Percentiles rank a stretch among this genome's conserved stretches.
Conservation (phyloP, 2,329 filamentous ascomycete species). For the Alternaria conjuncta region DNA sequence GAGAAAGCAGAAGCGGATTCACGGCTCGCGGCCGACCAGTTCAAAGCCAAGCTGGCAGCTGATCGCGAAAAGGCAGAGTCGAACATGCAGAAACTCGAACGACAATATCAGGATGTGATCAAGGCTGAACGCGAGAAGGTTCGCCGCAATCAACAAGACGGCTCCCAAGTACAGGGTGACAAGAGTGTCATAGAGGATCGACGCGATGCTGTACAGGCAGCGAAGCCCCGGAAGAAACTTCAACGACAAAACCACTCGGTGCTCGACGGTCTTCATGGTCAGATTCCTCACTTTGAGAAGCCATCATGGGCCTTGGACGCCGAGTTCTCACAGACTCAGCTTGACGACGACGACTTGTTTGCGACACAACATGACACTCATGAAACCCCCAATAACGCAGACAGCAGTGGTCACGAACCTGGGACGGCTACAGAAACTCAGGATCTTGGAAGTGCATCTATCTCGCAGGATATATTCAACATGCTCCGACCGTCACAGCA, state of each 20-base stretch:
- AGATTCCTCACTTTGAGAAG: background rate
- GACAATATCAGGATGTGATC: background rate
- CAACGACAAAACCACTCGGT: conserved; percentile 24
- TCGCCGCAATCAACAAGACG: background rate
- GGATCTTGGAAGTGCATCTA: background rate
- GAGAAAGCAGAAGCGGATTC: conserved; percentile 22
- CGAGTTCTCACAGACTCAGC: background rate
- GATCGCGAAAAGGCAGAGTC: conserved; percentile 16
- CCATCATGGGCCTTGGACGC: background rate
- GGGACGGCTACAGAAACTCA: conserved; percentile 19
- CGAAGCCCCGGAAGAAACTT: conserved; percentile 27
- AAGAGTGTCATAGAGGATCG: background rate
- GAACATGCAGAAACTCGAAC: background rate
- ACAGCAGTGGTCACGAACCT: conserved; percentile 5
- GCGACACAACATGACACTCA: conserved; percentile 2
- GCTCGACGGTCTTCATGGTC: background rate
- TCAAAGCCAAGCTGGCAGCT: conserved; percentile 18
- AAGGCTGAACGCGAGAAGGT: background rate
- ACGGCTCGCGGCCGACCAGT: conserved; percentile 15
- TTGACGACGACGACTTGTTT: background rate
- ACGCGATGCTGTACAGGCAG: background rate
- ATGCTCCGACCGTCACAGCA: background rate
- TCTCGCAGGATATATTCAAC: background rate
- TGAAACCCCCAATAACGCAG: conserved; percentile 3
- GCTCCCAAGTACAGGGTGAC: background rate